Evolutionary conservation across 176 grass and related monocot species (phyloP).

Genomic region (Zizania latifolia): DNA sequence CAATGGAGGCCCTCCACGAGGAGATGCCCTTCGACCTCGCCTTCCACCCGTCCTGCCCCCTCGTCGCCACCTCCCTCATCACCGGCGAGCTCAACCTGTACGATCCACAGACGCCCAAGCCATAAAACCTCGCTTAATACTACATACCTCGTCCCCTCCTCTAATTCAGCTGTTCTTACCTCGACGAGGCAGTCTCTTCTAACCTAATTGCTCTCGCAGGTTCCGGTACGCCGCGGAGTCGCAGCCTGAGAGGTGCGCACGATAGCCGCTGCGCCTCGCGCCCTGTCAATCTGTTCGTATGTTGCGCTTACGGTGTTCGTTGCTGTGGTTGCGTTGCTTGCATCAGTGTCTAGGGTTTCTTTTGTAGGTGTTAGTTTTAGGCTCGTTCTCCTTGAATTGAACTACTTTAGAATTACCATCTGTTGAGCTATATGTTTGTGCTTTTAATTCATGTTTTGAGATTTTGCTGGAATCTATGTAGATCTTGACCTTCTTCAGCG

Average conservation of each 20-base stretch:
- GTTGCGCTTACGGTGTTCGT: too few relatives aligned
- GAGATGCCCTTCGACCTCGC: conserved; percentile 79
- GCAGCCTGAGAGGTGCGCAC: conserved; percentile 60
- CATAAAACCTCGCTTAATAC: background rate
- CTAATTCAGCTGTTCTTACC: background rate
- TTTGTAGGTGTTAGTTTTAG: background rate
- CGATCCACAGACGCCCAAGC: background rate
- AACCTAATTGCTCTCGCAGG: conserved; percentile 24
- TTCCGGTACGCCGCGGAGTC: conserved; percentile 52
- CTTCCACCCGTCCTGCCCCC: conserved; percentile 68
- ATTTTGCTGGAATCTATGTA: background rate
- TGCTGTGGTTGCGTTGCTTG: background rate
- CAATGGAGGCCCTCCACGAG: conserved; percentile 72
- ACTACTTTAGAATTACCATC: background rate
- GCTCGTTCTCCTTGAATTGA: background rate
- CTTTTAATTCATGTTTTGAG: background rate
- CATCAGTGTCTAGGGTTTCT: background rate
- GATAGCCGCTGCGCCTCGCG: background rate
- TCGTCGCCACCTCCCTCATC: conserved; percentile 73
- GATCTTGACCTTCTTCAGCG: background rate
- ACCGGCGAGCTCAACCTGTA: conserved; percentile 77
- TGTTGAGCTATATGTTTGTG: background rate
- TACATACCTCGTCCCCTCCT: background rate
- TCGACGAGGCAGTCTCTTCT: background rate
- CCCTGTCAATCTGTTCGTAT: too few relatives aligned